These are phyloP conservation scores for Sporisorium exsertum DNA, from an alignment of 1,284 basidiomycete species.

Conservation along the genomic window DNA sequence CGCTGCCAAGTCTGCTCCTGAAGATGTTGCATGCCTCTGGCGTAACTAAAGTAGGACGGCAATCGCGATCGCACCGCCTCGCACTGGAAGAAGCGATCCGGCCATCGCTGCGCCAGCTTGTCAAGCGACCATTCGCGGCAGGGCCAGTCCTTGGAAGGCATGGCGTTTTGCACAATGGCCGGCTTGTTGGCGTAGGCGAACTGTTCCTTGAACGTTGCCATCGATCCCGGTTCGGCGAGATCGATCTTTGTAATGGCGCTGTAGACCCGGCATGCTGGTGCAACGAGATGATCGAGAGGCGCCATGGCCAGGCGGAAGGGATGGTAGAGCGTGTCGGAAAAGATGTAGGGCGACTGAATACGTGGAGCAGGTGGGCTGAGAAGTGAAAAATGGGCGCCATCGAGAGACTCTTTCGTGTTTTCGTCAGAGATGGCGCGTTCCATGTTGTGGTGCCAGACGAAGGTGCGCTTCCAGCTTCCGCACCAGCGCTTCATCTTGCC, in stretches of 20 bases:
- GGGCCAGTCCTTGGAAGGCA: constrained; percentile 52
- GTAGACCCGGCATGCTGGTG: constrained; percentile 37
- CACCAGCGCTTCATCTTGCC: constrained; percentile 56
- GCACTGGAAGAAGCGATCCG: constrained; percentile 56
- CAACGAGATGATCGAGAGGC: constrained; percentile 47
- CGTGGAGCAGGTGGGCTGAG: constrained; percentile 27
- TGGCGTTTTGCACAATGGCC: constrained; percentile 59
- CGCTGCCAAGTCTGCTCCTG: constrained; percentile 42
- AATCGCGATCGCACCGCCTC: constrained; percentile 56
- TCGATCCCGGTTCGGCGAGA: constrained; percentile 28
- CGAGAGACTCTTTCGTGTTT: constrained; percentile 24
- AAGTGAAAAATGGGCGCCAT: constrained; percentile 30
- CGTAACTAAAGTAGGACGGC: constrained; percentile 58
- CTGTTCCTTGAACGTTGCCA: constrained; percentile 30
- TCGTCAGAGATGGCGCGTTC: constrained; percentile 25
- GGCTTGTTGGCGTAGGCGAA: constrained; percentile 49
- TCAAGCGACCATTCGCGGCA: constrained; percentile 59
- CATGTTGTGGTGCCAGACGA: constrained; percentile 41
- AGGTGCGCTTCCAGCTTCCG: constrained; percentile 65
- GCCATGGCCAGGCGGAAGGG: constrained; percentile 58
- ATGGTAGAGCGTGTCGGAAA: constrained; percentile 61
- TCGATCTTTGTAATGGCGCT: constrained; percentile 52
- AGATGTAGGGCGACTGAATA: constrained; percentile 51
- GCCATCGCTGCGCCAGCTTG: constrained; percentile 47
- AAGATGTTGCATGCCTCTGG: constrained; percentile 49